phyloP scores from a whole-genome alignment of 208 protist species.

The Trypanosoma grayi region DNA sequence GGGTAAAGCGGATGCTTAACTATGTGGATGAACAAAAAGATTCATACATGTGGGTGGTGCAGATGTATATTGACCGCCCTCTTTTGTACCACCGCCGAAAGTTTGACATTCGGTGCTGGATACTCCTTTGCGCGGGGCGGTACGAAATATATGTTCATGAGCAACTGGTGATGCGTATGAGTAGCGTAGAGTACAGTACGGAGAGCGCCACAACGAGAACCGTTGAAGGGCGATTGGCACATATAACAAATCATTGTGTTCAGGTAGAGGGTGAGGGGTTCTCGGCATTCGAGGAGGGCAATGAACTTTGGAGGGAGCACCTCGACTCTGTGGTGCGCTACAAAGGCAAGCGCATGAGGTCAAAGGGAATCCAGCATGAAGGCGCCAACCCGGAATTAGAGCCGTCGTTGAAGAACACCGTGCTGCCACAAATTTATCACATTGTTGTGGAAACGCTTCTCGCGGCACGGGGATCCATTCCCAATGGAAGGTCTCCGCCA shows the following conservation, averaged over 20 bases:
- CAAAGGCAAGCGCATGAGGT: conserved; percentile 40
- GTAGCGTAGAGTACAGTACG: conserved; percentile 39
- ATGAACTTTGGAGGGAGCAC: conserved; percentile 79
- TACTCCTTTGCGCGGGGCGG: conserved; percentile 31
- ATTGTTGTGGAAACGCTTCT: conserved; percentile 66
- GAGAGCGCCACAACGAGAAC: conserved; percentile 31
- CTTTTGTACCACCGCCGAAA: conserved; percentile 62
- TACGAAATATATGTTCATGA: conserved; percentile 69
- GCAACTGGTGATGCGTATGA: conserved; percentile 77
- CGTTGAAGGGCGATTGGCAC: conserved; percentile 33
- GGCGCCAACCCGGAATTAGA: conserved; percentile 18
- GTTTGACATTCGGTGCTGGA: conserved; percentile 65
- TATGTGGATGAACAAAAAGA: conserved; percentile 48
- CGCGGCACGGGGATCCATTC: conserved; percentile 40
- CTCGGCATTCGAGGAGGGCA: conserved; percentile 48
- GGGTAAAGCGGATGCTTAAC: conserved; percentile 41
- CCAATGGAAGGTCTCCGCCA: conserved; percentile 31
- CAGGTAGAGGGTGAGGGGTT: conserved; percentile 32
- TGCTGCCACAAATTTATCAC: conserved; percentile 74
- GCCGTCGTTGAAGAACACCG: conserved; percentile 45
- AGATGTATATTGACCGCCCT: conserved; percentile 60
- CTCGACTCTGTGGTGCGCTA: conserved; percentile 77
- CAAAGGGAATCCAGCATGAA: conserved; percentile 29
- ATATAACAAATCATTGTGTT: conserved; percentile 75
- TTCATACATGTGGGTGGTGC: conserved; percentile 45